Base-by-base conservation (phyloP, 1,284 basidiomycete genomes). In the Ceratobasidium papillatum region DNA sequence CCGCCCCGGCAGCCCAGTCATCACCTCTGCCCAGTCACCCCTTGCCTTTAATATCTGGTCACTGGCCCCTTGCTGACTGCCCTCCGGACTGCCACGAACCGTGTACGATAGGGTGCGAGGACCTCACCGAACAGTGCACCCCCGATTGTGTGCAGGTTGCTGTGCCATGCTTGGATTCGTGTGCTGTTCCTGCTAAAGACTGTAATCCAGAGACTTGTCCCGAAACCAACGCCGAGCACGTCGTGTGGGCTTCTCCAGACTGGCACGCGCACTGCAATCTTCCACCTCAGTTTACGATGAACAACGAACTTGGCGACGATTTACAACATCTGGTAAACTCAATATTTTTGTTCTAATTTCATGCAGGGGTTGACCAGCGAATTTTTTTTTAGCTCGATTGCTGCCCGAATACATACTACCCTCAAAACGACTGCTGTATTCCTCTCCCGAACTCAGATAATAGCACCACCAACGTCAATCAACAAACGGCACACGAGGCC, bases 61-160 rank as follows among this genome's bases (percentile, higher is more conserved):
- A 62, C 59, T 62, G 59, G 59, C 38, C 59, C n/a, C 59, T 47
- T 19, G 27, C 9, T 47, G 38, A 45, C 38, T 62, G 59, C 43
- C 59, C 59, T 11, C 59, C 38, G 8, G 59, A 62, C 27, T 62
- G 59, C 22, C 59, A 62, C 32, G 59, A 62, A 45, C 59, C 59
- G 59, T 62, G 59, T 45, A 45, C 68, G 47, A 22, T 41, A 56
- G 63, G 63, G 22, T 72, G 68, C 30, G 54, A 59, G 38, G 68
- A 72, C 56, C 56, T 59, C 54, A 72, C 68, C 54, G 68, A 72
- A 25, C 56, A 72, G 36, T 72, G 68, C n/a, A 59, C 68, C 19
- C 43, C 54, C 30, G 58, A 58, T 58, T 72, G 68, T 45, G 68
- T 72, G 1, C 66, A 71, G 66, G 66, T 71, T 38, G 56, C 68